These are phyloP conservation scores for Mycena haematopus DNA, from an alignment of 768 basidiomycete species.

Conservation along the genomic window DNA sequence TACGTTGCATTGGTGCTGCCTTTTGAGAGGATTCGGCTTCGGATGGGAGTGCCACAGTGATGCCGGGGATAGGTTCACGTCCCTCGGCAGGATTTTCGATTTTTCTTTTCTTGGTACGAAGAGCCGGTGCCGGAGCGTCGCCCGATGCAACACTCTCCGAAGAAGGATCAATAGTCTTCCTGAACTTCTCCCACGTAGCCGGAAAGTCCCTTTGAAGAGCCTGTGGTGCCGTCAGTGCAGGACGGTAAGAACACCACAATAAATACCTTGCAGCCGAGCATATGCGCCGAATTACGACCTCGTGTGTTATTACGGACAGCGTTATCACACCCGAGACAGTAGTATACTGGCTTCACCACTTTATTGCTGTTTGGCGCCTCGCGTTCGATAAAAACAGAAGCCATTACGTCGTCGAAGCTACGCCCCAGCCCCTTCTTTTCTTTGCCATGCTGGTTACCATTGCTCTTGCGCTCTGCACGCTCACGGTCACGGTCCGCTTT, in stretches of 20 bases:
- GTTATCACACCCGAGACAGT: slow-evolving; percentile 4
- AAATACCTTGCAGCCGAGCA: not conserved
- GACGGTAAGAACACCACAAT: no score
- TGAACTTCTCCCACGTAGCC: not conserved
- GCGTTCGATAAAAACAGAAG: not conserved
- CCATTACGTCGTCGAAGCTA: not conserved
- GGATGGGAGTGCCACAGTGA: not conserved
- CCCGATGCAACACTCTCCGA: not conserved
- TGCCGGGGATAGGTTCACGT: slow-evolving; percentile 1
- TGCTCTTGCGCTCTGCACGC: no score
- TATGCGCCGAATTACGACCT: not conserved
- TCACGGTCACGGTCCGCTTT: no score
- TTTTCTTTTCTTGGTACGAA: slow-evolving; percentile 11
- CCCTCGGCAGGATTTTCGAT: slow-evolving; percentile 3
- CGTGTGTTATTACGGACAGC: not conserved
- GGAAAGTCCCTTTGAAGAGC: slow-evolving; percentile 11
- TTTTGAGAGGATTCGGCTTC: not conserved
- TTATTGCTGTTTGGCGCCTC: not conserved
- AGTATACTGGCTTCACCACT: not conserved
- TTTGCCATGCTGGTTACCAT: no score
- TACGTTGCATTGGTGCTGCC: not conserved
- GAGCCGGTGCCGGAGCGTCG: not conserved
- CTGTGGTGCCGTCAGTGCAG: not conserved
- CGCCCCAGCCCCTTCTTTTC: not conserved
- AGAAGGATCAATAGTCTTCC: not conserved